Conservation (phyloP, 148 eudicot genomes). For the Arbutus unedo region DNA sequence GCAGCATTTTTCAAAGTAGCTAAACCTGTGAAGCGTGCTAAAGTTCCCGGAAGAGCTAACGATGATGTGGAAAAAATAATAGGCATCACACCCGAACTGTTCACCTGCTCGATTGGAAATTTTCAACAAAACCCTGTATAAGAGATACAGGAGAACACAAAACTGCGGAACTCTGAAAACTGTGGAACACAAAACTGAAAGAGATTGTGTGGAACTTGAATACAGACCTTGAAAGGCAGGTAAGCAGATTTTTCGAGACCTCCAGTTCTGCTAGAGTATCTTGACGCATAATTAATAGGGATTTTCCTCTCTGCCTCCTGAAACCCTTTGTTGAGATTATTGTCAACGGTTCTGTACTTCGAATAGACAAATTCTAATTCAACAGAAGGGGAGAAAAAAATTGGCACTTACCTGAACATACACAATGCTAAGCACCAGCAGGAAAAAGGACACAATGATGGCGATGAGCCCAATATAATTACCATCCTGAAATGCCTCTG, state of each 20-base stretch:
- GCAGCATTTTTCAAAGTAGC: conserved; percentile 78
- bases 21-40: conserved; percentile 94
- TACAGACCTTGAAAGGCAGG: conserved; percentile 86
- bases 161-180: not conserved
- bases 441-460: conserved; percentile 59
- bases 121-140: not conserved
- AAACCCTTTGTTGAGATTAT: conserved; percentile 32
- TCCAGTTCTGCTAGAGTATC: conserved; percentile 72
- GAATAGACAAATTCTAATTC: not conserved
- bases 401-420: conserved; percentile 80
- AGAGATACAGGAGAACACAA: not conserved
- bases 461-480: conserved; percentile 76
- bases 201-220: not conserved
- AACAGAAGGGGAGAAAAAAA: not conserved
- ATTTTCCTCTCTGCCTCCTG: conserved; percentile 99
- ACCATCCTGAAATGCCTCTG: conserved; percentile 86
- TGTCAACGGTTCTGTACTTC: conserved; percentile 23
- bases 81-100: conserved; percentile 99
- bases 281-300: conserved; percentile 95
- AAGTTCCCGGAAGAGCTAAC: conserved; percentile 88
- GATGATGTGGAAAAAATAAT: conserved; percentile 98
- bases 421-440: conserved; percentile 89
- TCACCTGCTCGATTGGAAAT: conserved; percentile 51
- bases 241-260: conserved; percentile 94
- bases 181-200: not conserved